Base-by-base conservation (phyloP, 768 basidiomycete species). In the Leccinum boreale region DNA sequence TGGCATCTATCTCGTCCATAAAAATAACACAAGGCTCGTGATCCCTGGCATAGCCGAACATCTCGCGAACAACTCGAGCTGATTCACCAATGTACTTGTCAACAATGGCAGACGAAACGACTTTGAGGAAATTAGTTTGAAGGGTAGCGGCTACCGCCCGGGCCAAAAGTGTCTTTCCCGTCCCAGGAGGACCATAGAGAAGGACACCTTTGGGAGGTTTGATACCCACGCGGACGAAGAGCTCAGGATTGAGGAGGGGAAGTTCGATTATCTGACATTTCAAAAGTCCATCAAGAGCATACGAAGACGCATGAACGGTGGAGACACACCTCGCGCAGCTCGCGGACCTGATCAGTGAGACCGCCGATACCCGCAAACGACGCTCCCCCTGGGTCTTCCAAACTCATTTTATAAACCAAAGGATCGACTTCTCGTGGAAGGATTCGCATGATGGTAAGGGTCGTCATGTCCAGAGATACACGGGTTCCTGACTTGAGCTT, bases 11-110 rank as follows among this genome's bases (percentile, higher is more conserved):
- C 74, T 94, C 92, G 69, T 94, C 95, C 94, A 98, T 97, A 78
- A 97, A 97, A 65, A 97, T 97, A 57, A 97, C 93, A 71, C 94
- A 98, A 47, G 97, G 97, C 73, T 98, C 97, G 70, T 99, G 95
- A 72, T 99, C 96, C 59, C 80, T 83, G 12, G 97, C 97, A 73
- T 98, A 99, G 24, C 92, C 94, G 68, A 99, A 99, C 97, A 99
- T 98, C 74, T 99, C 97, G 63, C 97, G 84, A 24, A 99, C 88
- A 9, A 98, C 85, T 53, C 97, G 85, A 19, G 97, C 97, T 57
- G 91, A 94, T 77, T 98, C 97, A 65, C 97, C 97, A 50, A 99
- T 98, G 71, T 98, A 99, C 75, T 98, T 94, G 79, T 94, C 89
- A 60, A 98, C 91, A 65, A 99, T 98, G 15, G 97, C 97, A 23